These are phyloP conservation scores for Melocanna baccifera DNA, from an alignment of 176 grass and related monocot genomes.

Conservation along the genomic window DNA sequence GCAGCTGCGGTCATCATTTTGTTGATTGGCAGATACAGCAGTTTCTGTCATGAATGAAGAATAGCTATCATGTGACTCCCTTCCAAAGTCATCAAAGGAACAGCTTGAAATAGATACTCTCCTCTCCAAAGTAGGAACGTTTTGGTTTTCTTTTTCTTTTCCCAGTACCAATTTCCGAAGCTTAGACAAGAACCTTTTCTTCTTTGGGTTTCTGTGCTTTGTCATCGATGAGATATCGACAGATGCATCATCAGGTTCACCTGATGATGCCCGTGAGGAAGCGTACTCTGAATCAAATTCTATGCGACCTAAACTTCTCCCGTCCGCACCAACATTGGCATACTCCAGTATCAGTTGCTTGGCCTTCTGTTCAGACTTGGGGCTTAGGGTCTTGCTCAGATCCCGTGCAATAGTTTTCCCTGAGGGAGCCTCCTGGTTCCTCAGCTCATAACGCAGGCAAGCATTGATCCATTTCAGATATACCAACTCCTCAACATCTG, in stretches of 20 bases:
- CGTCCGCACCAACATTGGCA: conserved; percentile 52
- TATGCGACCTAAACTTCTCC: conserved; percentile 30
- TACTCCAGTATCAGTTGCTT: conserved; percentile 96
- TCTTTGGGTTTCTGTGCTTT: conserved; percentile 41
- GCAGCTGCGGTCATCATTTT: not conserved
- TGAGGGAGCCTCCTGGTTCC: conserved; percentile 50
- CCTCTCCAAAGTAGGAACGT: conserved; percentile 33
- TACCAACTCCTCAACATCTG: conserved; percentile 90
- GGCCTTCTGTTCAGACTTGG: conserved; percentile 75
- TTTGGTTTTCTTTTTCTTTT: conserved; percentile 47
- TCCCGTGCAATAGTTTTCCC: conserved; percentile 68
- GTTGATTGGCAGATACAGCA: conserved; percentile 8
- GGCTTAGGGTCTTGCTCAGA: conserved; percentile 79
- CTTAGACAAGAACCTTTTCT: conserved; percentile 67
- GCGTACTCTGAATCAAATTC: conserved; percentile 79
- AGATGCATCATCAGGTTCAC: conserved; percentile 46
- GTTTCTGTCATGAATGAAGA: conserved; percentile 57
- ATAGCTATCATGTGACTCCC: conserved; percentile 56
- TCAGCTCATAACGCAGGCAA: conserved; percentile 86
- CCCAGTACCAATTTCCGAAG: conserved; percentile 73
- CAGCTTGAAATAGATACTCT: conserved; percentile 54
- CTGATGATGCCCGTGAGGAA: conserved; percentile 57
- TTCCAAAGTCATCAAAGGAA: conserved; percentile 59
- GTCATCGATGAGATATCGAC: conserved; percentile 37
- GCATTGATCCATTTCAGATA: conserved; percentile 99